A percentile compares a stretch with the other conserved stretches of the same genome.
Conservation (phyloP, 176 grass and related monocot species). For the Eleusine indica region DNA sequence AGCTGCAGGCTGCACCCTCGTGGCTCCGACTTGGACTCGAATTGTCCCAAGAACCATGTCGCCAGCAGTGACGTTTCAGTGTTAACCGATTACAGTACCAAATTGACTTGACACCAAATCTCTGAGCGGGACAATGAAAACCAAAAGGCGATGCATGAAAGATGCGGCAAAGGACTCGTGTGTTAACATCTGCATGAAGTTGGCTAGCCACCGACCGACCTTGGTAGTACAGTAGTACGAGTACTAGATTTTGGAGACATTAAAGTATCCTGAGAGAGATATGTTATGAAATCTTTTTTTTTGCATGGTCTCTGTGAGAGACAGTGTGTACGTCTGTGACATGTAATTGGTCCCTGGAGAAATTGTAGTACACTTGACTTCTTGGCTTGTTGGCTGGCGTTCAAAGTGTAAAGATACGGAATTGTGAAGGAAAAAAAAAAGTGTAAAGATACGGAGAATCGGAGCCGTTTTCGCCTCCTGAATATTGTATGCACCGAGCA, state of each 20-base stretch:
- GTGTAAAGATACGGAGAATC: neutral
- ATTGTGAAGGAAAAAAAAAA: neutral
- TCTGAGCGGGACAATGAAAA: conserved; percentile 20
- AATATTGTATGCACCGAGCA: neutral
- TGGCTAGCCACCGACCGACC: conserved; percentile 42
- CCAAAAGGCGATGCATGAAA: conserved; percentile 15
- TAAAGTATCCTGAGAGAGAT: conserved; percentile 29
- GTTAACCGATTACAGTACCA: conserved; percentile 28
- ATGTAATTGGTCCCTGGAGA: neutral
- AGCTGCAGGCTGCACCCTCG: conserved; percentile 27
- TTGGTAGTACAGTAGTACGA: neutral
- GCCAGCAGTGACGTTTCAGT: conserved; percentile 43
- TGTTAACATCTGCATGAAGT: conserved; percentile 46
- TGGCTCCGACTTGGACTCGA: conserved; percentile 32
- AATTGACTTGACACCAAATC: conserved; percentile 33
- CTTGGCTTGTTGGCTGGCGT: neutral
- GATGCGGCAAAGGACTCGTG: conserved; percentile 29
- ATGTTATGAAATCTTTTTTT: neutral
- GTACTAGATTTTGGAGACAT: neutral
- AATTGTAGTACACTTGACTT: neutral
- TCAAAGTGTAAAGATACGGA: neutral
- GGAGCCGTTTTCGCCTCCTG: neutral
- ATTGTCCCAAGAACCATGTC: conserved; percentile 15
- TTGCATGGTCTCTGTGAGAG: conserved; percentile 9
- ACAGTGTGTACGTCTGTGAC: neutral